These are phyloP conservation scores for Lepidopterella palustris DNA, from an alignment of 495 filamentous ascomycete species.

Conservation along the genomic window DNA sequence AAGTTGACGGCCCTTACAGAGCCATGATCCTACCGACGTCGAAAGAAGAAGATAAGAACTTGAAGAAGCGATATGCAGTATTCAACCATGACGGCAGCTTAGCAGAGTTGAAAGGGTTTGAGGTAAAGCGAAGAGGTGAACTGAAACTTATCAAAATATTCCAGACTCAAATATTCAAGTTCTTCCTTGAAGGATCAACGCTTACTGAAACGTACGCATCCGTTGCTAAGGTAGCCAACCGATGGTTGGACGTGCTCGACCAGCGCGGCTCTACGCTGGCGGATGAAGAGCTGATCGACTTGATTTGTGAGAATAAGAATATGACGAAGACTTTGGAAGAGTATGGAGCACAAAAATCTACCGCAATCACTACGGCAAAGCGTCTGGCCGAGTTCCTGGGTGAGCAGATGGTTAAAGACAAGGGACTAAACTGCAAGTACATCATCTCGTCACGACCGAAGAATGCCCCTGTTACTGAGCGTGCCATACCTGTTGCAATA, in stretches of 20 bases:
- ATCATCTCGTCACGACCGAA: slow-evolving; percentile 87
- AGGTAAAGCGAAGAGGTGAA: slow-evolving; percentile 96
- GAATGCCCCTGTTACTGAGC: slow-evolving; percentile 86
- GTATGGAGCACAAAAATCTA: slow-evolving; percentile 92
- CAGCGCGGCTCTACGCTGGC: slow-evolving; percentile 79
- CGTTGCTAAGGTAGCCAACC: slow-evolving; percentile 91
- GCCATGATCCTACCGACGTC: slow-evolving; percentile 97
- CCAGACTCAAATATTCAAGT: slow-evolving; percentile 98
- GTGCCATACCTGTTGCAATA: slow-evolving; percentile 91
- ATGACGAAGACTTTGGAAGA: slow-evolving; percentile 96
- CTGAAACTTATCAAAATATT: slow-evolving; percentile 99
- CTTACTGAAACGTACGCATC: slow-evolving; percentile 82
- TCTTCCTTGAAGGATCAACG: slow-evolving; percentile 87
- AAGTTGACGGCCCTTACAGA: slow-evolving; percentile 94
- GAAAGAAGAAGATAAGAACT: slow-evolving; percentile 97
- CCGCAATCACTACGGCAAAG: slow-evolving; percentile 96
- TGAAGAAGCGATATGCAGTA: slow-evolving; percentile 98
- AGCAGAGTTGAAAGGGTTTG: slow-evolving; percentile 97
- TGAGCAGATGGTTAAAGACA: slow-evolving; percentile 98
- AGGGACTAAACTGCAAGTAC: slow-evolving; percentile 98
- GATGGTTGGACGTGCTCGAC: slow-evolving; percentile 91
- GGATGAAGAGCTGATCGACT: slow-evolving; percentile 94
- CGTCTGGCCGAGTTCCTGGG: slow-evolving; percentile 93
- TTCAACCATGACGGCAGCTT: slow-evolving; percentile 97
- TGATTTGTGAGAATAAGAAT: slow-evolving; percentile 97